Evolutionary conservation across 441 rosid genomes (phyloP), one percentile per base, ranked within the genome.

Genomic region (California macrophylla): DNA sequence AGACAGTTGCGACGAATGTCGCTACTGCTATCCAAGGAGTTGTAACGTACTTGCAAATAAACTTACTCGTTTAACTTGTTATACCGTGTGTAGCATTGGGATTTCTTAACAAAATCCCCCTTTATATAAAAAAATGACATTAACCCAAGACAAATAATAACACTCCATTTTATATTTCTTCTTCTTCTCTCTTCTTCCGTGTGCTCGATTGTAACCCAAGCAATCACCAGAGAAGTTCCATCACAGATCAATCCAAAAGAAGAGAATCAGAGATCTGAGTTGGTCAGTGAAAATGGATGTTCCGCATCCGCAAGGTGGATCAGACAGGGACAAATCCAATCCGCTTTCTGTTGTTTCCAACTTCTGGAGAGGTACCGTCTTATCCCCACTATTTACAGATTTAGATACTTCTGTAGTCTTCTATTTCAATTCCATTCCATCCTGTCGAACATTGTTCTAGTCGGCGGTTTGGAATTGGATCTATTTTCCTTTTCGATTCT

Each of bases 301-400:
- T 29, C 69, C 83, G 54, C 62, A 21, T 23, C 62, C 62, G 28
- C 88, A 45, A 74, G 94, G 86, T 74, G 97, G 90, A 77, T 88
- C 87, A 78, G 96, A 89, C 69, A 74, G 92, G 69, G 92, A 91
- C 67, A 92, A 86, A 73, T 66, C 93, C 38, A 73, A 69, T 80
- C 97, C 98, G 29, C 71, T 86, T 79, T 78, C 93, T 42, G 82
- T 86, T 70, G 87, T 94, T 76, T 80, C 96, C 74, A 86, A 80
- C 82, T 95, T 90, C 85, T 92, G 99, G 99, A 87, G 83, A 94
- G 99, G 99, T 92, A 76, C 64, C 6, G 26, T 23, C 26, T 56
- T 16, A n/a, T 23, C 58, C 23, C 6, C 3, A 1, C 7, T 20
- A 60, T 60, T 60, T 23, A 23, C n/a, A 12, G 32, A 60, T 60